Percentiles rank a stretch among this genome's conserved stretches.
Conservation (phyloP, 306 rosid genomes). For the Hylodesmum podocarpum region DNA sequence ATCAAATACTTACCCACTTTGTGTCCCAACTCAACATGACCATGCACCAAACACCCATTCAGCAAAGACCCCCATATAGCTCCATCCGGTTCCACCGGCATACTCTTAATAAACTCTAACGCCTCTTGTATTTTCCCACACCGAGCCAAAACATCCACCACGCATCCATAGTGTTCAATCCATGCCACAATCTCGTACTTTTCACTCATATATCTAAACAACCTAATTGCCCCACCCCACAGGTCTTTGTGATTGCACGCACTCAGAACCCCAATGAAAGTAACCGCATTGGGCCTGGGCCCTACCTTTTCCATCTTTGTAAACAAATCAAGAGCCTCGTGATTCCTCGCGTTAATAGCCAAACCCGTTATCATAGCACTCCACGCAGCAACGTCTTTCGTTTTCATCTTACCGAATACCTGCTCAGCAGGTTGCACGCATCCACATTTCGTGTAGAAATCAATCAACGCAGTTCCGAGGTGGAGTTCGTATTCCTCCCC, state of each 20-base stretch:
- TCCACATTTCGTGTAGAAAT: slow-evolving; percentile 43
- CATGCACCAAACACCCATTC: slow-evolving; percentile 55
- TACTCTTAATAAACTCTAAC: slow-evolving; percentile 32
- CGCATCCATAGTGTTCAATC: slow-evolving; percentile 61
- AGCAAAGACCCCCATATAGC: slow-evolving; percentile 45
- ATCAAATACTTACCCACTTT: slow-evolving; percentile 50
- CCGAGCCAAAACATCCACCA: slow-evolving; percentile 60
- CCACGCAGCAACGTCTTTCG: slow-evolving; percentile 45
- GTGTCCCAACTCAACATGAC: slow-evolving; percentile 49
- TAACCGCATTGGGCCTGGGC: slow-evolving; percentile 51
- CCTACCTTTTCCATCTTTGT: slow-evolving; percentile 53
- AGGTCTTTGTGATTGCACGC: slow-evolving; percentile 56
- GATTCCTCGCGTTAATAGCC: slow-evolving; percentile 42
- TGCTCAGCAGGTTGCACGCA: slow-evolving; percentile 13
- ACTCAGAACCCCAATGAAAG: slow-evolving; percentile 55
- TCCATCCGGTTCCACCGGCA: slow-evolving; percentile 48
- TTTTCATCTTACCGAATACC: slow-evolving; percentile 25
- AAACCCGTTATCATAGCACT: slow-evolving; percentile 49
- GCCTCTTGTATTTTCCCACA: slow-evolving; percentile 45
- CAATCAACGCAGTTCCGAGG: slow-evolving; percentile 36
- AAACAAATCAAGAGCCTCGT: slow-evolving; percentile 45
- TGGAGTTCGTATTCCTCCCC: slow-evolving; percentile 36
- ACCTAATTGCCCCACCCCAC: slow-evolving; percentile 24
- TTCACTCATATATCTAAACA: slow-evolving; percentile 44
- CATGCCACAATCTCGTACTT: slow-evolving; percentile 43